phyloP scores from a whole-genome alignment of 2,329 filamentous ascomycete genomes.

The Sphaerulina populicola region DNA sequence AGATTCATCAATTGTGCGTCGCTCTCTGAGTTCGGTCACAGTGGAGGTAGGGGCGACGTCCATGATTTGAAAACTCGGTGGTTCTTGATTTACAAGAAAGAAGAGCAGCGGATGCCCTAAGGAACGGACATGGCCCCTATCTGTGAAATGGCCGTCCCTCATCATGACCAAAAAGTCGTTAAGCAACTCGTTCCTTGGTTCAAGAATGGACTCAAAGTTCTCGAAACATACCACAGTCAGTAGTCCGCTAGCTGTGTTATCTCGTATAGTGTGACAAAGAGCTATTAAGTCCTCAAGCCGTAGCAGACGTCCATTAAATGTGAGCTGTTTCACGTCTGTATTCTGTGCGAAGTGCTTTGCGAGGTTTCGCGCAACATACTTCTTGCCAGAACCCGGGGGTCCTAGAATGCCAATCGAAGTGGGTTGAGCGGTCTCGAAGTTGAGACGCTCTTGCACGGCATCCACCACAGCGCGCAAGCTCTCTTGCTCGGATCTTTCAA shows the following conservation, averaged over 20 bases:
- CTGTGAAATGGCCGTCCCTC: constrained; percentile 28
- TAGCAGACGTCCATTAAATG: constrained; percentile 27
- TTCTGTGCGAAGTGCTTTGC: constrained; percentile 23
- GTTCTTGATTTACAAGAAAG: constrained; percentile 30
- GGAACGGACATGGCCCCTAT: constrained; percentile 24
- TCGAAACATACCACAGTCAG: constrained; percentile 28
- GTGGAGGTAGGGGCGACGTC: constrained; percentile 25
- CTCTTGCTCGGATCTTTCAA: constrained; percentile 30
- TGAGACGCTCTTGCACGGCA: constrained; percentile 27
- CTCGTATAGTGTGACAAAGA: constrained; percentile 29
- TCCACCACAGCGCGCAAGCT: constrained; percentile 27
- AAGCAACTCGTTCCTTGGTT: constrained; percentile 23
- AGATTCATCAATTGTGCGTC: constrained; percentile 23
- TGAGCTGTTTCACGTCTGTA: constrained; percentile 22
- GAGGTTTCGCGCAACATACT: constrained; percentile 29
- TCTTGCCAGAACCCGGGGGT: constrained; percentile 29
- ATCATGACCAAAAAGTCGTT: constrained; percentile 28
- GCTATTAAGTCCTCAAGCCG: constrained; percentile 24
- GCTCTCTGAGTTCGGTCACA: constrained; percentile 19
- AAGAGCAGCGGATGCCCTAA: constrained; percentile 28
- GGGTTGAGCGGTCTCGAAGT: constrained; percentile 19
- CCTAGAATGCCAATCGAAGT: constrained; percentile 30
- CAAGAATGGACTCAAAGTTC: constrained; percentile 29
- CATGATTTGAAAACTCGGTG: constrained; percentile 14
- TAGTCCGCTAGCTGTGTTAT: constrained; percentile 23